Evolutionary conservation across 306 rosid genomes (phyloP).

Genomic region (Fragaria ananassa): DNA sequence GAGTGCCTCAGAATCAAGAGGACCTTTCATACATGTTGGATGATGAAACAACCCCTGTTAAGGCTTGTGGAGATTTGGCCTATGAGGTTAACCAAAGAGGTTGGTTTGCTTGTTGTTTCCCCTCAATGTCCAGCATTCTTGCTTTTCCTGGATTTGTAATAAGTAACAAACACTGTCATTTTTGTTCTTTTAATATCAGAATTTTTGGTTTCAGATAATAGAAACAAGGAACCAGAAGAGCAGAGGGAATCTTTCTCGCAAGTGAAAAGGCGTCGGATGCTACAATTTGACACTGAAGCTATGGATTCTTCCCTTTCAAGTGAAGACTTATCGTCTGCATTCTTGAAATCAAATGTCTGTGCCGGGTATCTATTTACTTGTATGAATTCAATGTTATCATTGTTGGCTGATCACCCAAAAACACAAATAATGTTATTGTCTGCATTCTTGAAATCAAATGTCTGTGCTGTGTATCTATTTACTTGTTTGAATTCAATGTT

Average conservation of each 20-base stretch:
- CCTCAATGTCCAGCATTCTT: constrained; percentile 12
- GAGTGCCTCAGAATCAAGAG: constrained; percentile 54
- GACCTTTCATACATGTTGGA: constrained; percentile 65
- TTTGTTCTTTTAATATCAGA: constrained; percentile 24
- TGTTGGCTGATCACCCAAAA: neutral
- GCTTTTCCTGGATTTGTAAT: constrained; percentile 10
- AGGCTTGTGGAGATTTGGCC: constrained; percentile 74
- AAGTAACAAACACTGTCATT: neutral
- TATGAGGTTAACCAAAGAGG: constrained; percentile 38
- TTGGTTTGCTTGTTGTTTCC: neutral
- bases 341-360: constrained; percentile 63
- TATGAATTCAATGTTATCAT: constrained; percentile 6
- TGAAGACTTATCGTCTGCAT: constrained; percentile 49
- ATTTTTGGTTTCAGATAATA: constrained; percentile 43
- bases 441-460: constrained; percentile 54
- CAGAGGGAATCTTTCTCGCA: constrained; percentile 57
- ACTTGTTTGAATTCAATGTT: constrained; percentile 6
- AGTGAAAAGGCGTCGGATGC: constrained; percentile 80
- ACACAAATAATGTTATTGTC: neutral
- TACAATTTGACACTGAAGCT: constrained; percentile 53
- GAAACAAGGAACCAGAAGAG: constrained; percentile 45
- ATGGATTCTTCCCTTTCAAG: constrained; percentile 33
- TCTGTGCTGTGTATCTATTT: constrained; percentile 36
- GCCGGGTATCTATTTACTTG: constrained; percentile 21
- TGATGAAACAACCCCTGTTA: constrained; percentile 84